Evolutionary conservation across 1,284 basidiomycete species (phyloP), one percentile per base, ranked within the genome.

Genomic region (Microbotryum intermedium): DNA sequence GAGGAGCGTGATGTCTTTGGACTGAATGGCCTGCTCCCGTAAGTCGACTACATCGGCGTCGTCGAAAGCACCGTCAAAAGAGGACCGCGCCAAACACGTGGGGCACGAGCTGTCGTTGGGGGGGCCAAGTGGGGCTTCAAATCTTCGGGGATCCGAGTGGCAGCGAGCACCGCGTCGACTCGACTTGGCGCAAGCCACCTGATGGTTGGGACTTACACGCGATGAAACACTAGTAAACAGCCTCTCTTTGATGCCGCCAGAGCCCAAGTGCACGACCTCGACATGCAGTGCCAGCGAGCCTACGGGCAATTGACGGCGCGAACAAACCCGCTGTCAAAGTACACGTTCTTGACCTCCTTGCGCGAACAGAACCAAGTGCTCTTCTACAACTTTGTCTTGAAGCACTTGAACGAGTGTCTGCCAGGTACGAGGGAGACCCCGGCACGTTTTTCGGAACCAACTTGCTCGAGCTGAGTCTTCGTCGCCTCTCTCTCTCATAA

Each of bases 21-120:
- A 6, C 78, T 92, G 4, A 81, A 80, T n/a, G 88, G 87, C 3
- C 82, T 87, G 44, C 77, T 93, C 4, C 90, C 89, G 1, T 83
- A 21, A 30, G 63, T 59, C 13, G 5, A 16, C 6, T 39, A 39
- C 34, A 0, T 13, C 42, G 2, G n/a, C n/a, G 21, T 18, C 34
- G 16, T n/a, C 43, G 39, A 6, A 3, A 23, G 21, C 21, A 28
- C n/a, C 52, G 34, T 10, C 9, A 34, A 34, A n/a, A 21, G 52
- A 23, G 8, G 52, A 21, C 21, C 39, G 21, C 20, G n/a, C n/a
- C n/a, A n/a, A n/a, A n/a, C n/a, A 26, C 23, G 30, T 25, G 52
- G 39, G 39, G n/a, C n/a, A 44, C 11, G 6, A 23, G 16, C 13
- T n/a, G 21, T 8, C 23, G 21, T n/a, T 20, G 34, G 10, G 34